phyloP scores from a whole-genome alignment of 2,329 filamentous ascomycete species.

The Domatiomyces globalis region DNA sequence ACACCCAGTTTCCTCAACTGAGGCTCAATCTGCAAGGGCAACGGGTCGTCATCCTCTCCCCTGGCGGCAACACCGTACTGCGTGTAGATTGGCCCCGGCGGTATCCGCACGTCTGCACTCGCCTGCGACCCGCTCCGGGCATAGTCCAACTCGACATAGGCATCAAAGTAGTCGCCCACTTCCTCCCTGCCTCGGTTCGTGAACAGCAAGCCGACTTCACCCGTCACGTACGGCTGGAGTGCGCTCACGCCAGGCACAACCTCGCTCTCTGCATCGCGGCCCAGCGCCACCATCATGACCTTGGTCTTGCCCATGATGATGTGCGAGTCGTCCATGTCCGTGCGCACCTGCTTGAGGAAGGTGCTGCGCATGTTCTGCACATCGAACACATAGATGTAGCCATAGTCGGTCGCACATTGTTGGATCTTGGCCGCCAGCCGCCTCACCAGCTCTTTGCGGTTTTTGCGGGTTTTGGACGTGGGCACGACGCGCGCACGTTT shows the following conservation, averaged over 20 bases:
- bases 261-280: conserved; percentile 61
- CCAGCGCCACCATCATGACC: conserved; percentile 93
- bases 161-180: conserved; percentile 58
- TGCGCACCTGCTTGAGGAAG: conserved; percentile 32
- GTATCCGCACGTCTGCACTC: conserved; percentile 62
- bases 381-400: conserved; percentile 83
- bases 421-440: conserved; percentile 80
- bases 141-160: conserved; percentile 67
- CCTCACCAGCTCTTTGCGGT: conserved; percentile 72
- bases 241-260: conserved; percentile 62
- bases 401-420: conserved; percentile 68
- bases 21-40: conserved; percentile 80
- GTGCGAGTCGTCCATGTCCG: conserved; percentile 30
- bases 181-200: conserved; percentile 59
- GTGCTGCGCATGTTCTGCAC: conserved; percentile 98
- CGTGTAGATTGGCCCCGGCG: conserved; percentile 67
- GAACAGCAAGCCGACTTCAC: conserved; percentile 81
- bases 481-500: conserved; percentile 83
- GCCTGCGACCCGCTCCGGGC: conserved; percentile 73
- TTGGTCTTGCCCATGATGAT: conserved; percentile 99
- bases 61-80: conserved; percentile 34
- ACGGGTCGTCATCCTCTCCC: conserved; percentile 69
- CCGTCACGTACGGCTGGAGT: conserved; percentile 56
- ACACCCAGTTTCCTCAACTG: conserved; percentile 79
- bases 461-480: conserved; percentile 80